A percentile compares a stretch with the other conserved stretches of the same genome.
These are phyloP conservation scores for Aspergillus quadricinctus DNA, from an alignment of 2,329 filamentous ascomycete species.

Conservation along the genomic window DNA sequence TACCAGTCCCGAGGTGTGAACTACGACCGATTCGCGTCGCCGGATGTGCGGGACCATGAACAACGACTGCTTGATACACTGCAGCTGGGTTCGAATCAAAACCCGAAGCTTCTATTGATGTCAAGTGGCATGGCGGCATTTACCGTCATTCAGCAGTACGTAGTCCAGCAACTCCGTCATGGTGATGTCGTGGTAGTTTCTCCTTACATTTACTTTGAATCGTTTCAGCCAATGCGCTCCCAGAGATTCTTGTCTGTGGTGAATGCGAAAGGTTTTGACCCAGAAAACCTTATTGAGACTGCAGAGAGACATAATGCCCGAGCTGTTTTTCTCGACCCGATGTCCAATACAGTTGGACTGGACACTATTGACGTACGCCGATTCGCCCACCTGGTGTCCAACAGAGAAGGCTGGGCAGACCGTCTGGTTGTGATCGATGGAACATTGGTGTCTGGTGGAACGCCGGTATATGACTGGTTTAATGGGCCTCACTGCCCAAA, in stretches of 20 bases:
- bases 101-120: background rate
- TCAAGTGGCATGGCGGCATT: slow-evolving; percentile 1
- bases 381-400: background rate
- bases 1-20: background rate
- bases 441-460: background rate
- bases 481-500: background rate
- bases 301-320: background rate
- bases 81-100: background rate
- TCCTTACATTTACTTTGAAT: background rate
- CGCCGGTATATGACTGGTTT: background rate
- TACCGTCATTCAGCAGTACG: background rate
- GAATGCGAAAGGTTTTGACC: background rate
- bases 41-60: background rate
- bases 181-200: background rate
- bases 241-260: background rate
- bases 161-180: background rate
- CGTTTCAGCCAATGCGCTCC: background rate
- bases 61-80: background rate
- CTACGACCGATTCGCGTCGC: background rate
- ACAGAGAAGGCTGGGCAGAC: background rate
- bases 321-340: background rate
- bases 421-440: background rate
- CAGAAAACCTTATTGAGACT: background rate
- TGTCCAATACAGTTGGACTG: background rate
- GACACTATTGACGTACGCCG: background rate